These are phyloP conservation scores for Perkinsus olseni DNA, from an alignment of 169 alveolate genomes.

Conservation along the genomic window DNA sequence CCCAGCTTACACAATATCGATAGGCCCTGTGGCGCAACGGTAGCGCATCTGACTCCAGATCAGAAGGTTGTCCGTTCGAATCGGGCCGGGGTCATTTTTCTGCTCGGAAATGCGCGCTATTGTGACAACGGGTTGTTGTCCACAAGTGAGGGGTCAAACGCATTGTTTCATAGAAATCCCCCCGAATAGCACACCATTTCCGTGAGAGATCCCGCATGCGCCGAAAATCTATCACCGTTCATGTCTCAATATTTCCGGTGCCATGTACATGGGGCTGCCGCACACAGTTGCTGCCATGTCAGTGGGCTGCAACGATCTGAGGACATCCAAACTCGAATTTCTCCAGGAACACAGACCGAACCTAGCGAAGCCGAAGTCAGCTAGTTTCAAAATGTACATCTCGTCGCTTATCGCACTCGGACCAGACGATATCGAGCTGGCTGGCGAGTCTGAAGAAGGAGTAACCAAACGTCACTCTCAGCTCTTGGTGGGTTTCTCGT, in stretches of 20 bases:
- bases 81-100: neutral
- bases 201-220: no score
- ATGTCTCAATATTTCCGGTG: slow-evolving; percentile 22
- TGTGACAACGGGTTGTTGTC: no score
- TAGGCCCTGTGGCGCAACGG: slow-evolving; percentile 5
- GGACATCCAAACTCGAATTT: neutral
- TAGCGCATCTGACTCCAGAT: slow-evolving; percentile 3
- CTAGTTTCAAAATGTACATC: slow-evolving; percentile 2
- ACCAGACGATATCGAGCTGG: neutral
- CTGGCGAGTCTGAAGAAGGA: neutral
- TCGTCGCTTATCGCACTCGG: neutral
- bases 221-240: neutral
- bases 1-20: neutral
- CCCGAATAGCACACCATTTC: no score
- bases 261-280: slow-evolving; percentile 32
- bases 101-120: neutral
- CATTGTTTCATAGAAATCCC: no score
- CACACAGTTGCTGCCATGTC: slow-evolving; percentile 37
- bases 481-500: neutral
- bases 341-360: neutral
- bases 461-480: neutral
- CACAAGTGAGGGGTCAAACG: no score
- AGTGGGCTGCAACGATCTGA: slow-evolving; percentile 13
- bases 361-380: slow-evolving; percentile 32
- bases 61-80: slow-evolving; percentile 3